phyloP scores from a whole-genome alignment of 352 stramenopile species.

The Plasmopara viticola region DNA sequence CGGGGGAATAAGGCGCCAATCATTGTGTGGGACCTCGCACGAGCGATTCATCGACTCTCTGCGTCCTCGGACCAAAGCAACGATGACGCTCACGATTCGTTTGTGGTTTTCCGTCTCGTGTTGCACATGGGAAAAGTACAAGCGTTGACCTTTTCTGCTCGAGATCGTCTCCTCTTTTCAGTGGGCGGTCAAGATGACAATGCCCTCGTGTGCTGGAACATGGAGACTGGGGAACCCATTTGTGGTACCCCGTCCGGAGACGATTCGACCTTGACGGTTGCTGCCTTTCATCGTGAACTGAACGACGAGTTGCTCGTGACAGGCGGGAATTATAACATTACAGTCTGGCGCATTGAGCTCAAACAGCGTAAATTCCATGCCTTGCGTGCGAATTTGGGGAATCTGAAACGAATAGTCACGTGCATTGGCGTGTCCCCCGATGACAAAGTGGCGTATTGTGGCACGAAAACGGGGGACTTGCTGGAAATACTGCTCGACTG shows the following conservation, averaged over 20 bases:
- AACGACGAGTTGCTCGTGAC: constrained; percentile 94
- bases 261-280: constrained; percentile 86
- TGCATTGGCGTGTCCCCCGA: constrained; percentile 90
- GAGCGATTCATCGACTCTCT: constrained; percentile 64
- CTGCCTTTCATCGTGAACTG: constrained; percentile 73
- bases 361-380: constrained; percentile 91
- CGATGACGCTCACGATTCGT: constrained; percentile 15
- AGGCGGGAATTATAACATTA: constrained; percentile 91
- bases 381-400: constrained; percentile 91
- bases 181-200: constrained; percentile 96
- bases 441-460: constrained; percentile 91
- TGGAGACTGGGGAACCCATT: constrained; percentile 81
- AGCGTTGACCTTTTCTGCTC: constrained; percentile 85
- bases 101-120: constrained; percentile 87
- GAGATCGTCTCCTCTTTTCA: constrained; percentile 87
- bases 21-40: constrained; percentile 92
- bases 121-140: constrained; percentile 95
- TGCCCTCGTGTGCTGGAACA: constrained; percentile 94
- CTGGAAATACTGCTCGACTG: constrained; percentile 93
- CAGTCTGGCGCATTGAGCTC: constrained; percentile 84
- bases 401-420: constrained; percentile 89
- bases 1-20: constrained; percentile 92
- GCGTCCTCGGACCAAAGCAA: constrained; percentile 62
- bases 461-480: constrained; percentile 94
- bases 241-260: constrained; percentile 90